phyloP scores from a whole-genome alignment of 805 yeast species.

The Candida glaebosa region DNA sequence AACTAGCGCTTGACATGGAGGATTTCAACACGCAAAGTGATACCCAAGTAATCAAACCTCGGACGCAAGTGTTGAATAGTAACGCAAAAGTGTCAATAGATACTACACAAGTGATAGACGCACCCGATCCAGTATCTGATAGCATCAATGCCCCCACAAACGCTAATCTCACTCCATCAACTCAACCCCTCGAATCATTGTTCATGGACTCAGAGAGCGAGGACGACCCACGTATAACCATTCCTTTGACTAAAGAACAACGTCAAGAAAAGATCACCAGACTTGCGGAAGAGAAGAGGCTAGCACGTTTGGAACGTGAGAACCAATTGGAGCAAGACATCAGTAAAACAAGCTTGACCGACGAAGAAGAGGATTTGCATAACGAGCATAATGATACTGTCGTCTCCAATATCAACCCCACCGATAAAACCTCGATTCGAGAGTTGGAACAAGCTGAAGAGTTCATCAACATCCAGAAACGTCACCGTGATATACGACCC shows the following conservation, averaged over 20 bases:
- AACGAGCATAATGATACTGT: conserved; percentile 20
- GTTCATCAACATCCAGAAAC: conserved; percentile 31
- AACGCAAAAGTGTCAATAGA: not conserved
- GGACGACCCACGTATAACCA: conserved; percentile 4
- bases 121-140: not conserved
- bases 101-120: conserved; percentile 5
- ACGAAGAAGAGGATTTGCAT: conserved; percentile 36
- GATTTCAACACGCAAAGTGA: conserved; percentile 9
- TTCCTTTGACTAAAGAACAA: conserved; percentile 13
- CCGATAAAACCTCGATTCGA: conserved; percentile 16
- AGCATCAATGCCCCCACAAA: not conserved
- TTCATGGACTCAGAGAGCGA: conserved; percentile 7
- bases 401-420: conserved; percentile 12
- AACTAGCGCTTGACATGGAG: conserved; percentile 21
- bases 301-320: conserved; percentile 15
- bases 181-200: conserved; percentile 1
- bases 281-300: conserved; percentile 18
- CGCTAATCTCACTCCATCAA: not conserved
- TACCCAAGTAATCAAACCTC: conserved; percentile 5
- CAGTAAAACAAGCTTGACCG: conserved; percentile 30
- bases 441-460: conserved; percentile 30
- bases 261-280: conserved; percentile 15
- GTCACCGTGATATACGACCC: conserved; percentile 28
- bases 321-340: conserved; percentile 29
- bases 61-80: conserved; percentile 3